These are phyloP conservation scores for Pythium scleroteichum DNA, from an alignment of 352 stramenopile genomes.

Conservation along the genomic window DNA sequence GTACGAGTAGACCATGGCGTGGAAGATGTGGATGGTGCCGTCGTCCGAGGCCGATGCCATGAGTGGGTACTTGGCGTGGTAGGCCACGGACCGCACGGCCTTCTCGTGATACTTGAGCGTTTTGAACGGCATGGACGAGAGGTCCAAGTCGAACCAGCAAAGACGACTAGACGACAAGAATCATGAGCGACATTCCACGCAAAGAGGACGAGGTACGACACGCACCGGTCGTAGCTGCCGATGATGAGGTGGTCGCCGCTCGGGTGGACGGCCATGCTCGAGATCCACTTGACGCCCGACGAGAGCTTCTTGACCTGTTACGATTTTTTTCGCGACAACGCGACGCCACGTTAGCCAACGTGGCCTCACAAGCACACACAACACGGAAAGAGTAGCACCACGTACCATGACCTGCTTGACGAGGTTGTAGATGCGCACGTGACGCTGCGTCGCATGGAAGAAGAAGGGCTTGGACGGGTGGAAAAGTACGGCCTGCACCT, in stretches of 20 bases:
- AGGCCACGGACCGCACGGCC: conserved; percentile 93
- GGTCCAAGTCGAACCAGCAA: conserved; percentile 99
- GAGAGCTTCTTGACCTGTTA: conserved; percentile 95
- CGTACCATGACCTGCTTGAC: conserved; percentile 94
- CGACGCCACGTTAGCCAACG: background rate
- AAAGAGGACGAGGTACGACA: background rate
- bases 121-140: conserved; percentile 98
- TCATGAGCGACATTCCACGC: background rate
- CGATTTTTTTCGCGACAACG: too few species aligned
- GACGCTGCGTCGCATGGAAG: conserved; percentile 98
- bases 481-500: conserved; percentile 96
- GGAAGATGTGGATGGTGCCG: conserved; percentile 99
- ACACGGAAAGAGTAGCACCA: background rate
- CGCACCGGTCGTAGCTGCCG: conserved; percentile 94
- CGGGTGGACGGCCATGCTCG: conserved; percentile 97
- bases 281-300: conserved; percentile 99
- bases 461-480: conserved; percentile 99
- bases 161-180: conserved; percentile 60
- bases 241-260: conserved; percentile 99
- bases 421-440: conserved; percentile 99
- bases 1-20: conserved; percentile 98
- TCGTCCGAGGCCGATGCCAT: conserved; percentile 99
- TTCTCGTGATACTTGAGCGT: conserved; percentile 99
- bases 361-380: conserved; percentile 35
- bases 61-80: conserved; percentile 96